Conservation (phyloP, 306 rosid genomes). For the Vicia sativa region DNA sequence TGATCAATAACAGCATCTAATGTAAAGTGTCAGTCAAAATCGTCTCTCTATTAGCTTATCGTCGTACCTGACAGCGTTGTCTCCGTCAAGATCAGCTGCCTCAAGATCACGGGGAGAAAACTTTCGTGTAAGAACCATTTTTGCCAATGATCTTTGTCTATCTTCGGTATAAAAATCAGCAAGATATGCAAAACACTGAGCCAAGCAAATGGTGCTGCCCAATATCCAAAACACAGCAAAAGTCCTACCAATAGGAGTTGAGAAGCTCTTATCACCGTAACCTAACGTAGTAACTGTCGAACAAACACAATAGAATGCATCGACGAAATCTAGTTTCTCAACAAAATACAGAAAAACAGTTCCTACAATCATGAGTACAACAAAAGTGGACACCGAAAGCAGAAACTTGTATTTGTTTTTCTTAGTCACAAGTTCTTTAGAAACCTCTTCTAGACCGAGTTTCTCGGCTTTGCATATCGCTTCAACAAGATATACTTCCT, state of each 20-base stretch:
- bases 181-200: constrained; percentile 72
- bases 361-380: constrained; percentile 55
- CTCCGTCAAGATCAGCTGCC: constrained; percentile 85
- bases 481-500: constrained; percentile 58
- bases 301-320: constrained; percentile 82
- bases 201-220: constrained; percentile 79
- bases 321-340: constrained; percentile 59
- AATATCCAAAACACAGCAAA: constrained; percentile 86
- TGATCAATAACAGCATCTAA: constrained; percentile 1
- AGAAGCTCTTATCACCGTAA: constrained; percentile 84
- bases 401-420: constrained; percentile 64
- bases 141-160: constrained; percentile 61
- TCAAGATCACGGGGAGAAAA: constrained; percentile 67
- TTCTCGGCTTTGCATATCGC: constrained; percentile 50
- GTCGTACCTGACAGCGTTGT: constrained; percentile 65
- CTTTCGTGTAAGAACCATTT: constrained; percentile 59
- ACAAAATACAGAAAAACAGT: constrained; percentile 52
- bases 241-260: constrained; percentile 57
- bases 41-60: neutral
- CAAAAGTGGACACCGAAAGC: constrained; percentile 43
- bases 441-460: constrained; percentile 43
- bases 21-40: no score
- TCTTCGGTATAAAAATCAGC: constrained; percentile 68
- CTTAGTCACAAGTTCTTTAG: constrained; percentile 50
- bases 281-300: constrained; percentile 86